Base-by-base conservation (phyloP, 306 rosid genomes). In the Crataegus laevigata region DNA sequence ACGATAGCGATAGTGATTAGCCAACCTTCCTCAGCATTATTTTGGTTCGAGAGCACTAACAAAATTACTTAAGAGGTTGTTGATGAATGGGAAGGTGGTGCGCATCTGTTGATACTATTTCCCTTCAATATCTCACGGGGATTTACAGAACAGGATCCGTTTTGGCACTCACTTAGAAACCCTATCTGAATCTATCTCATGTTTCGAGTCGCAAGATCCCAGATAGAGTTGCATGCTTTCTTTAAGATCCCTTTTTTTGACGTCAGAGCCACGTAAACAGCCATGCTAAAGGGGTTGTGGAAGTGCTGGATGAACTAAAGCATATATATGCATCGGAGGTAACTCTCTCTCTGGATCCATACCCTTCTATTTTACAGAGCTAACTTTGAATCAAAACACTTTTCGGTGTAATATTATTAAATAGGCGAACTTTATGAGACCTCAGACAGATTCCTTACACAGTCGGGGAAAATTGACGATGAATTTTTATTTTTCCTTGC, bases 1-100 rank as follows among this genome's bases (percentile, higher is more conserved):
- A 51, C 74, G 88, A 93, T 84, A 92, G 91, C 79, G 93, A 96
- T 85, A 93, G 96, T 83, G 99, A 92, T 81, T 91, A 89, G 84
- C 84, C 82, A 79, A 68, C 75, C 80, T 80, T 73, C 71, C 69
- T 80, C 85, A 34, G 74, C 85, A 78, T 84, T 76, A 82, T 80
- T 86, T 87, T 81, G 86, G 52, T 71, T 77, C 84, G 87, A 84
- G 92, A 75, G 85, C 82, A 78, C 84, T 82, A 75, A 80, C 83
- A 68, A 50, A 50, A 70, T 76, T 79, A 84, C 73, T 80, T 73
- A 58, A 58, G 68, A 75, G 76, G 83, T 76, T 79, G 86, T 84
- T 83, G 81, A 71, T 77, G 79, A 72, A 70, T 40, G 67, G 85
- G 83, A 85, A 79, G 79, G 66, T 84, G 74, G 66, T 77, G 79